Evolutionary conservation across 345 rosid genomes (phyloP).

Genomic region (Populus simonii): DNA sequence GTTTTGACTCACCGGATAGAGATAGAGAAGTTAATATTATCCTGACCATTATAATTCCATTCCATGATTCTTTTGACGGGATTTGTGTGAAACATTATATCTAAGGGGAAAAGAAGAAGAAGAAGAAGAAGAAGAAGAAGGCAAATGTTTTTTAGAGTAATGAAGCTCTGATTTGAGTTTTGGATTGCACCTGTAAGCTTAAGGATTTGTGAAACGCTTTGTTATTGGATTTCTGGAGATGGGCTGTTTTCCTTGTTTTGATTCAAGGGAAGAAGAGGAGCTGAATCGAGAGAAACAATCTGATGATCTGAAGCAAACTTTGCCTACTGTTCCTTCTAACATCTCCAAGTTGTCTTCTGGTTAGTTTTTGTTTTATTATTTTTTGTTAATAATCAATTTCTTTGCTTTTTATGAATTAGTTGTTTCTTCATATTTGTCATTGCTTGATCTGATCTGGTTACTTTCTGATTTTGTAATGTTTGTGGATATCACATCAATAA

Average conservation of each 20-base stretch:
- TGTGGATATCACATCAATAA: neutral
- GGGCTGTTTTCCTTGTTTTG: constrained; percentile 96
- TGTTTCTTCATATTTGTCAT: neutral
- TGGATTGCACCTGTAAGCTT: constrained; percentile 11
- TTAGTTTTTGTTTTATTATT: constrained; percentile 24
- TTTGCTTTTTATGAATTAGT: neutral
- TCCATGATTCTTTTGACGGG: constrained; percentile 11
- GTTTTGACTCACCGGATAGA: constrained; percentile 10
- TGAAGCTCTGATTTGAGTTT: constrained; percentile 23
- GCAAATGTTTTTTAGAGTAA: constrained; percentile 2
- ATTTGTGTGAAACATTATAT: neutral
- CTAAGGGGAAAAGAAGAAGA: neutral
- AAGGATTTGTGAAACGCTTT: constrained; percentile 3
- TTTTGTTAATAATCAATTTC: constrained; percentile 1
- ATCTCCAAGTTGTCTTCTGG: constrained; percentile 75
- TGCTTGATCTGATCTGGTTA: constrained; percentile 49
- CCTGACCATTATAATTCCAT: neutral
- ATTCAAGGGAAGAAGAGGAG: constrained; percentile 79
- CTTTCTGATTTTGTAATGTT: constrained; percentile 10
- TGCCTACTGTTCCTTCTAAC: constrained; percentile 51
- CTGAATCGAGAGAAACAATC: constrained; percentile 58
- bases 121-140: neutral
- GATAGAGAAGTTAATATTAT: neutral
- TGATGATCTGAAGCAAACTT: constrained; percentile 49
- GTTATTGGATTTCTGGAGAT: constrained; percentile 35